Percentiles rank a stretch among this genome's conserved stretches.
These are phyloP conservation scores for Hericium coralloides DNA, from an alignment of 768 basidiomycete genomes.

Conservation along the genomic window DNA sequence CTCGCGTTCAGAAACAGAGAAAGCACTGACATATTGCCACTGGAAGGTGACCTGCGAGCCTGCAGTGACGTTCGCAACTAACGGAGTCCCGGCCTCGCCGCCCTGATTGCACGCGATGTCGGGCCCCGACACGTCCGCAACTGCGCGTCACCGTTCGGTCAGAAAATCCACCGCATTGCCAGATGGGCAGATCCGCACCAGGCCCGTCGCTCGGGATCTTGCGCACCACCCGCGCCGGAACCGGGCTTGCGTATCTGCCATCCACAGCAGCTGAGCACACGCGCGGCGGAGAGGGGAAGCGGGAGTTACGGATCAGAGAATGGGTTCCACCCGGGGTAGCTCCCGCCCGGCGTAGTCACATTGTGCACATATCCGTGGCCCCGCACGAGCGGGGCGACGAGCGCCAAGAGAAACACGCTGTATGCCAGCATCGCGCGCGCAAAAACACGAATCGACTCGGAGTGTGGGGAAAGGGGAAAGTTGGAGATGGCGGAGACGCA, in stretches of 20 bases:
- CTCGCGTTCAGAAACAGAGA: not conserved
- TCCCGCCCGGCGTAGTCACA: conserved; percentile 13
- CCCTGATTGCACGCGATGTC: conserved; percentile 37
- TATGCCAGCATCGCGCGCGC: no score
- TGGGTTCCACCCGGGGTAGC: conserved; percentile 19
- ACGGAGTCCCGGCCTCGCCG: conserved; percentile 24
- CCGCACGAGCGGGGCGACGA: conserved; percentile 7
- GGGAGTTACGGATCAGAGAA: conserved; percentile 19
- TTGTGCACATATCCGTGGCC: conserved; percentile 19
- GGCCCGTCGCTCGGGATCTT: conserved; percentile 24
- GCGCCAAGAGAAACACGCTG: not conserved
- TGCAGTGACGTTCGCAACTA: conserved; percentile 29
- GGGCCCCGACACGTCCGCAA: conserved; percentile 20
- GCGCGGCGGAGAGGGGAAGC: not conserved
- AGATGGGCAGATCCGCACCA: conserved; percentile 7
- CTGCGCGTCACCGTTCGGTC: conserved; percentile 1
- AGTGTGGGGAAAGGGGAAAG: no score
- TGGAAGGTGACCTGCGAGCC: conserved; percentile 35
- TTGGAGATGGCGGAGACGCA: no score
- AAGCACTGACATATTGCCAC: conserved; percentile 28
- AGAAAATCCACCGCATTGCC: no score
- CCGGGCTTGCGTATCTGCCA: conserved; percentile 15
- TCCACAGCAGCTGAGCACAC: not conserved
- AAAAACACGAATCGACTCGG: no score
- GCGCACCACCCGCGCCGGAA: conserved; percentile 20